These are phyloP conservation scores for Prototheca wickerhamii DNA, from an alignment of 163 green algal genomes.

Conservation along the genomic window DNA sequence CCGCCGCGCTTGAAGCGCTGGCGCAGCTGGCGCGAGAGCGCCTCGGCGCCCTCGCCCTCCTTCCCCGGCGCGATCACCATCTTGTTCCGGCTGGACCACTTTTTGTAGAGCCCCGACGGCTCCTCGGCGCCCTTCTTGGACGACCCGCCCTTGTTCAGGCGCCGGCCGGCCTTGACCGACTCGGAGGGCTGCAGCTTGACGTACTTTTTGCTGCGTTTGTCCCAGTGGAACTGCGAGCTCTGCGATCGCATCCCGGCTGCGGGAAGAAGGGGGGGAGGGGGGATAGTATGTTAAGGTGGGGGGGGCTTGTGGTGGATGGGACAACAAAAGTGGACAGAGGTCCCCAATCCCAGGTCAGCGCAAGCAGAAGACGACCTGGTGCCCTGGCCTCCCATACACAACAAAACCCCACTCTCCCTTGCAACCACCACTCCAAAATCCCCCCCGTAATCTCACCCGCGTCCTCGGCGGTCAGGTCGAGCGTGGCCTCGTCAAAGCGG, in stretches of 20 bases:
- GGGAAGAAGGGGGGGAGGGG: background rate
- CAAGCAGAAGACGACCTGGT: too few relatives aligned
- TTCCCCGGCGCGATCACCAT: conserved; percentile 5
- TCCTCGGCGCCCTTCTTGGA: background rate
- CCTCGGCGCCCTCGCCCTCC: background rate
- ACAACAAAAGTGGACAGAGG: too few relatives aligned
- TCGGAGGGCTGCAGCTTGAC: conserved; percentile 54
- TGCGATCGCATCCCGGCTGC: conserved; percentile 33
- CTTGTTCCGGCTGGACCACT: conserved; percentile 51
- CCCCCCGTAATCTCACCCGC: background rate
- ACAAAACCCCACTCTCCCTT: background rate
- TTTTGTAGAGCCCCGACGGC: conserved; percentile 48
- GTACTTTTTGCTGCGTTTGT: conserved; percentile 72
- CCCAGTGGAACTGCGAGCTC: conserved; percentile 63
- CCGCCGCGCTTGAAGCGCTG: conserved; percentile 43
- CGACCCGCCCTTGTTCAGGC: background rate
- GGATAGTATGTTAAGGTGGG: too few relatives aligned
- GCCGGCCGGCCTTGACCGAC: conserved; percentile 36
- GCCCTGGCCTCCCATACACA: too few relatives aligned
- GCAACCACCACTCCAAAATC: too few relatives aligned
- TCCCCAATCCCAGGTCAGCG: too few relatives aligned
- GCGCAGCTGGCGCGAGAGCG: background rate
- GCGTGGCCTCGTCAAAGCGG: conserved; percentile 21
- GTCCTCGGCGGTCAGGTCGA: conserved; percentile 34
- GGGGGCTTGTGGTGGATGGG: too few relatives aligned